Percentiles rank a stretch among this genome's conserved stretches.
These are phyloP conservation scores for Cicer bijugum DNA, from an alignment of 306 rosid species.

Conservation along the genomic window DNA sequence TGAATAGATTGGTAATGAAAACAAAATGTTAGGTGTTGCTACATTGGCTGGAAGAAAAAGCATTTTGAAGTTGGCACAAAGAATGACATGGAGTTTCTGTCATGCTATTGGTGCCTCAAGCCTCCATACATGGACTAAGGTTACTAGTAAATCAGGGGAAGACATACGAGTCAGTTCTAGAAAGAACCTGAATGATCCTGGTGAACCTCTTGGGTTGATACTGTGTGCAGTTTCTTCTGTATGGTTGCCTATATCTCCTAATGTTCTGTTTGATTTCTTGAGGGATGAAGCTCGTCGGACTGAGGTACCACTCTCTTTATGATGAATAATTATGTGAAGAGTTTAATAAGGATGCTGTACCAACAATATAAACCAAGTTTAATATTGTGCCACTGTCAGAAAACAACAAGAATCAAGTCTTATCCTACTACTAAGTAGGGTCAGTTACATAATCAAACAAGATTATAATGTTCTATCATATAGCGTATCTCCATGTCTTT, in stretches of 20 bases:
- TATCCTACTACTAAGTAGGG: no score
- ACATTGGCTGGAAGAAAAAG: slow-evolving; percentile 97
- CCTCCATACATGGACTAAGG: slow-evolving; percentile 81
- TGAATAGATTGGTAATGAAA: slow-evolving; percentile 1
- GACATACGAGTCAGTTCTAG: slow-evolving; percentile 85
- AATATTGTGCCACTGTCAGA: not conserved
- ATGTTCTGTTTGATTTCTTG: slow-evolving; percentile 70
- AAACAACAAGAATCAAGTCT: no score
- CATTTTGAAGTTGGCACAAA: slow-evolving; percentile 85
- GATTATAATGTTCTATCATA: no score
- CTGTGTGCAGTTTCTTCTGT: slow-evolving; percentile 91
- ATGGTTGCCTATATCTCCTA: slow-evolving; percentile 82
- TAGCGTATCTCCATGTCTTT: no score
- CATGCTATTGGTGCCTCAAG: slow-evolving; percentile 91
- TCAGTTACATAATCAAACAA: no score
- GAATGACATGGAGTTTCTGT: slow-evolving; percentile 82
- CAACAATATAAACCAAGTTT: not conserved
- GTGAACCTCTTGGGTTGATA: slow-evolving; percentile 88
- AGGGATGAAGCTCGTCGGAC: slow-evolving; percentile 74
- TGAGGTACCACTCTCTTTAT: slow-evolving; percentile 57
- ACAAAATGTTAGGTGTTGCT: slow-evolving; percentile 65
- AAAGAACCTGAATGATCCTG: slow-evolving; percentile 92
- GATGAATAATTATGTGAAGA: not conserved
- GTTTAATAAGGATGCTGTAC: not conserved
- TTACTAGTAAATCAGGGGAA: slow-evolving; percentile 80